Percentiles rank a stretch among this genome's conserved stretches.
Conservation (phyloP, 352 stramenopile species). For the Blastocystis sp. region DNA sequence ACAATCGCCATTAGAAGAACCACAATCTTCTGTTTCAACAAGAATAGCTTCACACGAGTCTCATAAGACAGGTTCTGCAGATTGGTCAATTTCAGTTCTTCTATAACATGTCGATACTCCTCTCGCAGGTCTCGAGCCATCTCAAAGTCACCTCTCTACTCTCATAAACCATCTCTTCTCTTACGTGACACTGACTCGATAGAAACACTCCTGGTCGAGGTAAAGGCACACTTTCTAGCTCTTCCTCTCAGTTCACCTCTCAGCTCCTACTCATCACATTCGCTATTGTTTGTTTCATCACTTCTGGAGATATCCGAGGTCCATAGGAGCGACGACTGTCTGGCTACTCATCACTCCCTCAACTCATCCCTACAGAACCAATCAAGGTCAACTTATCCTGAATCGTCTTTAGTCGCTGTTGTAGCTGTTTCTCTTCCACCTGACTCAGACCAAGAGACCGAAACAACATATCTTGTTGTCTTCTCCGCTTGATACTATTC, state of each 20-base stretch:
- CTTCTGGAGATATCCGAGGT: not conserved
- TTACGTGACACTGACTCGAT: not conserved
- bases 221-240: not conserved
- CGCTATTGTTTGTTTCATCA: not conserved
- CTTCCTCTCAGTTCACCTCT: not conserved
- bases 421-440: slow-evolving; percentile 3
- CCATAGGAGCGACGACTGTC: not conserved
- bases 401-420: not conserved
- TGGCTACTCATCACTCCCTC: not conserved
- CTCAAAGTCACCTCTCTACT: not conserved
- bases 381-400: slow-evolving; percentile 4
- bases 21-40: slow-evolving; percentile 5
- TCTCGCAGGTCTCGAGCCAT: not conserved
- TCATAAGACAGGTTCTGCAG: not conserved
- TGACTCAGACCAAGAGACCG: not conserved
- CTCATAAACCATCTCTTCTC: not conserved
- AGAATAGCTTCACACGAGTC: not conserved
- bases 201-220: not conserved
- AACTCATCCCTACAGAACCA: not conserved
- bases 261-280: not conserved
- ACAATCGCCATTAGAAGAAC: not conserved
- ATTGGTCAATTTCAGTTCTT: not conserved
- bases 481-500: not conserved
- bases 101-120: not conserved
- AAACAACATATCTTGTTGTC: slow-evolving; percentile 18